These are phyloP conservation scores for Lumnitzera littorea DNA, from an alignment of 345 rosid genomes.

Conservation along the genomic window DNA sequence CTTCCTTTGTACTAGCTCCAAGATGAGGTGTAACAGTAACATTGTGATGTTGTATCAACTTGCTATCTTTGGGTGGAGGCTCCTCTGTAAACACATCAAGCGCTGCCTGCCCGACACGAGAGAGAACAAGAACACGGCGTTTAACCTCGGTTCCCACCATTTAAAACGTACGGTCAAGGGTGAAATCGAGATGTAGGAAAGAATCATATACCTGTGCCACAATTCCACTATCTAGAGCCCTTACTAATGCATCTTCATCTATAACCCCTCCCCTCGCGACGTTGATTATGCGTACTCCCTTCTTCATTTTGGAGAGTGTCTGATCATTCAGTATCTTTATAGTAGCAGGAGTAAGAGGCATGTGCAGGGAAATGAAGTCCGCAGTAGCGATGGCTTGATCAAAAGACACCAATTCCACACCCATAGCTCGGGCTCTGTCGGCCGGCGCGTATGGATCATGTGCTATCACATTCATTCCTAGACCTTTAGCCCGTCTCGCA, in stretches of 20 bases:
- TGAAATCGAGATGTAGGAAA: not conserved
- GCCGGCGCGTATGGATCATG: constrained; percentile 85
- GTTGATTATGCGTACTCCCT: constrained; percentile 68
- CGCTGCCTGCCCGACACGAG: constrained; percentile 47
- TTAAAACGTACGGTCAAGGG: no score
- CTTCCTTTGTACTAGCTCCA: constrained; percentile 91
- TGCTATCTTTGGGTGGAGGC: constrained; percentile 58
- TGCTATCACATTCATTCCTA: constrained; percentile 79
- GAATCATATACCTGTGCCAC: constrained; percentile 58
- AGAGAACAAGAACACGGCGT: not conserved
- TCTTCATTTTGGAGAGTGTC: constrained; percentile 61
- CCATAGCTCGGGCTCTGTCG: constrained; percentile 71
- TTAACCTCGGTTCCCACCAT: no score
- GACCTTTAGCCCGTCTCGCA: constrained; percentile 76
- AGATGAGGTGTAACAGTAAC: constrained; percentile 86
- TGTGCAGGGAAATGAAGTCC: constrained; percentile 73
- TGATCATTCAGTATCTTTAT: constrained; percentile 55
- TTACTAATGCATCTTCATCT: constrained; percentile 70
- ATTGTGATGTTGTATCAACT: constrained; percentile 56
- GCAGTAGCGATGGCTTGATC: constrained; percentile 65
- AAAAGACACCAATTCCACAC: constrained; percentile 75
- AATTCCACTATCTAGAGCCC: constrained; percentile 58
- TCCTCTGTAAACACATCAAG: constrained; percentile 73
- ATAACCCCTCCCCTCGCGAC: constrained; percentile 92
- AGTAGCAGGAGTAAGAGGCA: constrained; percentile 70